A percentile compares a stretch with the other conserved stretches of the same genome.
phyloP scores from a whole-genome alignment of 192 early-diverging fungal species.

The Funneliformis geosporum region DNA sequence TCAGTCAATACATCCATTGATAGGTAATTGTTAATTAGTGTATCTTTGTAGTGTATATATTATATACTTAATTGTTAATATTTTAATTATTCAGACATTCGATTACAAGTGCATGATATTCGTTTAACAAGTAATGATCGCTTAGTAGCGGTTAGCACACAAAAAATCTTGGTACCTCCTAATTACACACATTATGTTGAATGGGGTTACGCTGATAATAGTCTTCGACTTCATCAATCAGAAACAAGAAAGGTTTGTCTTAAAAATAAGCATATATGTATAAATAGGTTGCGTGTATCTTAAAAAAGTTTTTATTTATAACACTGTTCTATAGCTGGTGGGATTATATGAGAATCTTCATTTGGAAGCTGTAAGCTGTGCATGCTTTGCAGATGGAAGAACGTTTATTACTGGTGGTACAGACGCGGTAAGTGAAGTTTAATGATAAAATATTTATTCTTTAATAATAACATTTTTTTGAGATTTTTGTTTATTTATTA shows the following conservation, averaged over 20 bases:
- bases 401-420: conserved; percentile 64
- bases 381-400: conserved; percentile 58
- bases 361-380: conserved; percentile 57
- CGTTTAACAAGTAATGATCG: conserved; percentile 40
- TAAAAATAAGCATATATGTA: neutral
- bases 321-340: conserved; percentile 29
- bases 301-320: neutral
- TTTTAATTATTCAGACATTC: conserved; percentile 45
- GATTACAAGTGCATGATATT: conserved; percentile 52
- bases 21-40: conserved; percentile 41
- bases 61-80: neutral
- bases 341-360: conserved; percentile 65
- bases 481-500: neutral
- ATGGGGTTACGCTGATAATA: conserved; percentile 66
- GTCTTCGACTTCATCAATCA: conserved; percentile 53
- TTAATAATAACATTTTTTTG: neutral
- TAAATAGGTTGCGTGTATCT: neutral
- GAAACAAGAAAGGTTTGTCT: conserved; percentile 50
- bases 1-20: conserved; percentile 53
- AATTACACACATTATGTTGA: conserved; percentile 55
- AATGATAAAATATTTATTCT: neutral
- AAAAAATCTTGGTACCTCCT: conserved; percentile 48
- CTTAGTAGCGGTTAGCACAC: conserved; percentile 41
- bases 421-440: conserved; percentile 42
- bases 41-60: neutral